A percentile compares a stretch with the other conserved stretches of the same genome.
phyloP scores from a whole-genome alignment of 805 yeast species.

The Pichia gijzeniarum region DNA sequence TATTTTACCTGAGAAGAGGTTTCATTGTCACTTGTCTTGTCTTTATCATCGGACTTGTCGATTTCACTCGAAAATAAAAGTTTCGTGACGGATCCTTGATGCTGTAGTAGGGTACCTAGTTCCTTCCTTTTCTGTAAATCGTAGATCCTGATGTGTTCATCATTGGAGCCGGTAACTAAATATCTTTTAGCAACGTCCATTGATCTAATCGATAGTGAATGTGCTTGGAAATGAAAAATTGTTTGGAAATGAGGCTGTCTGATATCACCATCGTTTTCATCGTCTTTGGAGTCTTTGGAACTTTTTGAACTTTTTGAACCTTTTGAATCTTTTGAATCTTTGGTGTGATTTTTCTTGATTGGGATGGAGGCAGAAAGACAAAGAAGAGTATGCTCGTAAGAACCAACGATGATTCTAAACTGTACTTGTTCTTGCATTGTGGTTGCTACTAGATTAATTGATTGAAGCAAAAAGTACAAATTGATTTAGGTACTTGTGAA shows the following conservation, averaged over 20 bases:
- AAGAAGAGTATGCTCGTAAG: constrained; percentile 87
- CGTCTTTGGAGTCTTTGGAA: constrained; percentile 1
- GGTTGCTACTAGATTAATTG: neutral
- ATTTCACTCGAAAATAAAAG: constrained; percentile 60
- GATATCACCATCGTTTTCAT: constrained; percentile 18
- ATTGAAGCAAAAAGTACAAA: neutral
- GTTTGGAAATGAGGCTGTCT: constrained; percentile 74
- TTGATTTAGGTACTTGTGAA: neutral
- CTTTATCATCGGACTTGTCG: neutral
- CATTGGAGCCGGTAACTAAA: constrained; percentile 90
- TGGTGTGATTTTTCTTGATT: neutral
- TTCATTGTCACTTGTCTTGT: constrained; percentile 9
- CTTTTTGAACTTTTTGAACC: too few species aligned
- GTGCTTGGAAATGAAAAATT: constrained; percentile 93
- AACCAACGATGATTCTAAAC: constrained; percentile 85
- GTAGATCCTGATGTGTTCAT: constrained; percentile 90
- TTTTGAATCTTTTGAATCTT: constrained; percentile 4
- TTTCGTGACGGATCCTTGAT: constrained; percentile 78
- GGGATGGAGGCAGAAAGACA: constrained; percentile 74
- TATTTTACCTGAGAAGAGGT: constrained; percentile 8
- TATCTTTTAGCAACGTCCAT: constrained; percentile 79
- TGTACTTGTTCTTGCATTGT: constrained; percentile 24
- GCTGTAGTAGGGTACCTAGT: constrained; percentile 82
- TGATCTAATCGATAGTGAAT: constrained; percentile 78
- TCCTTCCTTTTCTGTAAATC: constrained; percentile 93